Base-by-base conservation (phyloP, 2,329 filamentous ascomycete species). In the Phyllosticta capitalensis region DNA sequence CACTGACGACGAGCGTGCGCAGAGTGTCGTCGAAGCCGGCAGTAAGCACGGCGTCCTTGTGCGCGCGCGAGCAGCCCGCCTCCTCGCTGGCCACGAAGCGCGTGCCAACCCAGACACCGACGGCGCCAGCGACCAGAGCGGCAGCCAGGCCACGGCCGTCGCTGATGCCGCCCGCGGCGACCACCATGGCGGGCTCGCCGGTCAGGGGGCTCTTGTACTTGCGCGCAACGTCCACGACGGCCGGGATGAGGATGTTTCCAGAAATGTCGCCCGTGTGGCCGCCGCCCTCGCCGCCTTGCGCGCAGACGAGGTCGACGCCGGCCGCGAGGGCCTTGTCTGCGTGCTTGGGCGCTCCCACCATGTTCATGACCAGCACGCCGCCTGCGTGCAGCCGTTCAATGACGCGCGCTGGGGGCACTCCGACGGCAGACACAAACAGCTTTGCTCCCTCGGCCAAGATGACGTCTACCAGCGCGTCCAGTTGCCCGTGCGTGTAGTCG, bases 271-370 rank as follows among this genome's bases (percentile, higher is more conserved):
- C 92, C 1, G 92, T 96, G 75, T 97, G 92, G 0, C 92, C 92
- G 19, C 92, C 92, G 1, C 92, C 92, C 73, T 97, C 92, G 56
- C 90, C 90, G 53, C 92, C 92, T 76, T 97, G 92, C 1, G 92
- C 86, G 71, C 91, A 96, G 5, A 97, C 82, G 64, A 96, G 86
- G 74, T 97, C 92, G 9, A 95, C 90, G 51, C 92, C 92, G 0
- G 87, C 83, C 55, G 90, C 84, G 3, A 97, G 78, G 2, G 92
- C 92, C 76, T 96, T 96, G 71, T 87, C 83, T 0, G 92, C 92
- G 72, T 97, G 92, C 71, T 88, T 90, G 1, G 92, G 92, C 67
- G 92, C 89, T 0, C 92, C 92, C 20, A 96, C 91, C 92, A 96
- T 96, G 73, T 96, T 96, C 91, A 96, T 96, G 38, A 96, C 81